Percentiles rank a stretch among this genome's conserved stretches.
phyloP scores from a whole-genome alignment of 2,329 filamentous ascomycete genomes.

The Clarireedia paspali region DNA sequence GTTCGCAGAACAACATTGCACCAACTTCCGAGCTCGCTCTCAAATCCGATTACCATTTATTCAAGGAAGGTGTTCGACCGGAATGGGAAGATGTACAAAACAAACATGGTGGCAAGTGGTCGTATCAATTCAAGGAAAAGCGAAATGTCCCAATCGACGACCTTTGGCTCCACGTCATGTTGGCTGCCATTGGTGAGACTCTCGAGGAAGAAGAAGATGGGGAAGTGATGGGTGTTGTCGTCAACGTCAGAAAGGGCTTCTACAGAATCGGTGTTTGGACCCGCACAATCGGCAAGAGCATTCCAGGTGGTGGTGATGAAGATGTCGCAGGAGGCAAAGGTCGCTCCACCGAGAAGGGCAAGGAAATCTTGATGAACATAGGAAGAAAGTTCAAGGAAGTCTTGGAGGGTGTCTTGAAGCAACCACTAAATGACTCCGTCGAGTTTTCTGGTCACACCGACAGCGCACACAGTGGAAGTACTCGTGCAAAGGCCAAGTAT shows the following conservation, averaged over 20 bases:
- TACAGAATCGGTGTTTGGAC: conserved; percentile 98
- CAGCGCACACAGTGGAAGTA: conserved; percentile 85
- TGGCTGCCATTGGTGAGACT: conserved; percentile 93
- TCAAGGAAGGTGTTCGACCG: conserved; percentile 93
- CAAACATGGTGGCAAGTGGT: conserved; percentile 99
- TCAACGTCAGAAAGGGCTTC: conserved; percentile 97
- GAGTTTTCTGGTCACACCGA: conserved; percentile 98
- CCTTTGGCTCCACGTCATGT: conserved; percentile 94
- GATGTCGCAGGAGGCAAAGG: conserved; percentile 71
- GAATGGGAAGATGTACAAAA: conserved; percentile 99
- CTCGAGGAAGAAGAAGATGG: conserved; percentile 95
- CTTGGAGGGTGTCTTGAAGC: conserved; percentile 72
- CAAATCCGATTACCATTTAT: conserved; percentile 99
- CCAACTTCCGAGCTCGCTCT: conserved; percentile 90
- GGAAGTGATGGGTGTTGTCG: conserved; percentile 98
- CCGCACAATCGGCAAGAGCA: conserved; percentile 79
- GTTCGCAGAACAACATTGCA: conserved; percentile 87
- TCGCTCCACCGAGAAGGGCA: conserved; percentile 71
- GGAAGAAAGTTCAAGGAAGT: conserved; percentile 90
- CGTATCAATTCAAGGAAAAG: conserved; percentile 97
- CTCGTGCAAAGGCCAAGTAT: conserved; percentile 92
- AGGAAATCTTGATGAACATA: conserved; percentile 75
- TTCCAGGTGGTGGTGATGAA: conserved; percentile 66
- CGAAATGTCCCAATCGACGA: conserved; percentile 85
- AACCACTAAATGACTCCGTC: conserved; percentile 68